phyloP scores from a whole-genome alignment of 495 filamentous ascomycete genomes.

The Podospora appendiculata region DNA sequence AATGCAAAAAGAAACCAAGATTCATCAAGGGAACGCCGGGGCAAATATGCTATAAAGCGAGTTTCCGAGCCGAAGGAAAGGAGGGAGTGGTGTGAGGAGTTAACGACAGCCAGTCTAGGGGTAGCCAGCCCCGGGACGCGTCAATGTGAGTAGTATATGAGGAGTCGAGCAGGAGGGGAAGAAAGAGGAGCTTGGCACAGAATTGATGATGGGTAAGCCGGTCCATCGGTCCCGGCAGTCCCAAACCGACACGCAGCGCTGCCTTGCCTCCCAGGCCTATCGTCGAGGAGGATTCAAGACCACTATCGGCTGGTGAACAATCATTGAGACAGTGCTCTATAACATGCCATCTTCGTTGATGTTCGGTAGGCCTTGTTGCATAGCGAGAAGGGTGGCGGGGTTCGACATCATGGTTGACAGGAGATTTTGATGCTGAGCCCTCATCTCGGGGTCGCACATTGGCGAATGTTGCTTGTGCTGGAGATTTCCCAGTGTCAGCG shows the following conservation, averaged over 20 bases:
- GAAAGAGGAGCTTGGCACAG: background rate
- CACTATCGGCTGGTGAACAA: background rate
- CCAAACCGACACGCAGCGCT: background rate
- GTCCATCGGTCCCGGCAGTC: background rate
- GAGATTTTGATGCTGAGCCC: slow-evolving; percentile 28
- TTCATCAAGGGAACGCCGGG: slow-evolving; percentile 15
- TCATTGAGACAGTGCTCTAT: slow-evolving; percentile 8
- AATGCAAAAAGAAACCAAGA: slow-evolving; percentile 12
- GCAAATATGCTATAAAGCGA: slow-evolving; percentile 18
- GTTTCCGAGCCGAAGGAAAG: slow-evolving; percentile 5
- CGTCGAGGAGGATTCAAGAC: background rate
- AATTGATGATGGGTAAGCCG: background rate
- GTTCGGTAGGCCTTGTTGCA: slow-evolving; percentile 31
- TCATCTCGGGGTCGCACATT: slow-evolving; percentile 48
- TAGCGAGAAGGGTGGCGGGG: slow-evolving; percentile 19
- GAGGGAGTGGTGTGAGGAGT: background rate
- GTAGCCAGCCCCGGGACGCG: background rate
- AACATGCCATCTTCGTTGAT: slow-evolving; percentile 42
- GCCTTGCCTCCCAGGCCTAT: background rate
- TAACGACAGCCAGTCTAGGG: background rate
- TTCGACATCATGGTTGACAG: slow-evolving; percentile 32
- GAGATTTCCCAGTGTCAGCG: slow-evolving; percentile 5
- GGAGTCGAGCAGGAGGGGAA: background rate
- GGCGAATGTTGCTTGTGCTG: slow-evolving; percentile 76
- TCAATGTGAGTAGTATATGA: background rate